Evolutionary conservation across 805 yeast species (phyloP).

Genomic region (Sporopachydermia quercuum): DNA sequence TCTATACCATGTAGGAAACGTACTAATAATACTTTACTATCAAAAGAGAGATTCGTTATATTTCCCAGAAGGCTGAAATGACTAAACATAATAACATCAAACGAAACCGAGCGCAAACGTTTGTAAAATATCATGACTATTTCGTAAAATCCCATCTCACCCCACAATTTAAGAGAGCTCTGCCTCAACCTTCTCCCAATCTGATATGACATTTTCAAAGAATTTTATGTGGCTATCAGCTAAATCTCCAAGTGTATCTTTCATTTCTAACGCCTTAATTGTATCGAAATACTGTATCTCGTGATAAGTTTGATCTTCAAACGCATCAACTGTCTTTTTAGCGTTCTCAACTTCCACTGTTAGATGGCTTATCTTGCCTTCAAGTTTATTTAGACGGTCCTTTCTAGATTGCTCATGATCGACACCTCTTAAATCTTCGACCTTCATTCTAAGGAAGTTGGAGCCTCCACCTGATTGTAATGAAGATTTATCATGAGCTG

Average conservation of each 20-base stretch:
- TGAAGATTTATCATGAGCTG: slow-evolving; percentile 48
- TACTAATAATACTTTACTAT: too few species aligned
- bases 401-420: slow-evolving; percentile 41
- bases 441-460: slow-evolving; percentile 37
- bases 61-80: too few species aligned
- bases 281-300: slow-evolving; percentile 59
- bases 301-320: slow-evolving; percentile 40
- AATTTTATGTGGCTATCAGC: slow-evolving; percentile 67
- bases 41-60: too few species aligned
- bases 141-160: too few species aligned
- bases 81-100: too few species aligned
- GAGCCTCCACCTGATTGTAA: slow-evolving; percentile 37
- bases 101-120: too few species aligned
- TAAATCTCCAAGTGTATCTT: slow-evolving; percentile 50
- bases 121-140: too few species aligned
- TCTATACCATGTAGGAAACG: too few species aligned
- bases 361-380: slow-evolving; percentile 31
- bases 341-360: slow-evolving; percentile 37
- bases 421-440: slow-evolving; percentile 49
- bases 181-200: slow-evolving; percentile 47
- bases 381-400: slow-evolving; percentile 36
- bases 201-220: slow-evolving; percentile 49
- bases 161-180: slow-evolving; percentile 10
- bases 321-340: slow-evolving; percentile 33
- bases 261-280: slow-evolving; percentile 66